Evolutionary conservation across 176 grass and related monocot species (phyloP), one percentile per base, ranked within the genome.

Genomic region (Triticum urartu): DNA sequence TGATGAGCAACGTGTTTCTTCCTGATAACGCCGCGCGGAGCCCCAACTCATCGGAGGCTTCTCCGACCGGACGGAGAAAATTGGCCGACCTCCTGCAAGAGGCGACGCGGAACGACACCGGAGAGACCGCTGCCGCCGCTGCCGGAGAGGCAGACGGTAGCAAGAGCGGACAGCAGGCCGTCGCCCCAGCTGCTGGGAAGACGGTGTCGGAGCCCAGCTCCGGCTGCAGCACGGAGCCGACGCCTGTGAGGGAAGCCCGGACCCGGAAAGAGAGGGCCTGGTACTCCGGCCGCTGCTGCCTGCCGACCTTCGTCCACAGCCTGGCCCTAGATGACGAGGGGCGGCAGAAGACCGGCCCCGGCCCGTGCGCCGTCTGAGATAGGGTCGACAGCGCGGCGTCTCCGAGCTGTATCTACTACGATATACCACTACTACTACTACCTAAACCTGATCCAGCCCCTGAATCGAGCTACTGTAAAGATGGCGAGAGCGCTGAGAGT

Each of bases 61-160:
- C 94, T 62, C 94, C 97, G 0, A 96, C 93, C 11, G 87, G 86
- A 7, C 85, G 94, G 25, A 99, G 80, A 48, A 99, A 96, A 65
- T 77, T 99, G 22, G 81, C 88, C 1, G 90, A 99, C 11, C 97
- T 99, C 30, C 77, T 99, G 78, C 78, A 65, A 22, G 94, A 99
- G 83, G 58, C 90, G 15, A 78, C 72, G 81, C 75, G 92, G 35
- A 61, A 89, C 10, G 83, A 26, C 42, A 38, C 59, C 0, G 87
- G 91, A 72, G 78, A 86, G 62, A 81, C 36, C 42, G 79, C 70
- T 1, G 74, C 80, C 17, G 70, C 85, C 24, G 47, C 80, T 0
- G 17, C 14, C 10, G 73, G 18, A 38, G 77, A 81, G 14, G 2
- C 58, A 80, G 80, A 87, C 73, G 22, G 28, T 18, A 64, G 64